These are phyloP conservation scores for Daldinia sp. DNA, from an alignment of 2,329 filamentous ascomycete genomes.

Conservation along the genomic window DNA sequence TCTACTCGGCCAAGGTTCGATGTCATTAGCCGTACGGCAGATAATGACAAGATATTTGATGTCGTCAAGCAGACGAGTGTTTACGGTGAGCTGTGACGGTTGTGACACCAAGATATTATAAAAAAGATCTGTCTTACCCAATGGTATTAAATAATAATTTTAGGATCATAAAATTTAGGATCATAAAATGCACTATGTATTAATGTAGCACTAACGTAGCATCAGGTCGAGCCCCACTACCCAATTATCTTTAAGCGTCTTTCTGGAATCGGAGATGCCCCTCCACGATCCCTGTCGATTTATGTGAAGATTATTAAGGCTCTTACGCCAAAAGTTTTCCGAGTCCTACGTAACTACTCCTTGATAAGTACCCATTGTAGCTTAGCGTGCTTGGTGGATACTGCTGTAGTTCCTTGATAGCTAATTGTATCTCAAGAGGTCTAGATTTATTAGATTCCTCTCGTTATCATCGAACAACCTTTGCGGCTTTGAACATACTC, in stretches of 20 bases:
- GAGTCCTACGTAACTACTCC: conserved; percentile 25
- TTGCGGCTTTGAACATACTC: conserved; percentile 6
- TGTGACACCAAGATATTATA: conserved; percentile 31
- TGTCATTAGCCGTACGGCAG: conserved; percentile 20
- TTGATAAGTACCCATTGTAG: conserved; percentile 24
- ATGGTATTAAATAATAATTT: conserved; percentile 12
- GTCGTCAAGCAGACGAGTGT: neutral
- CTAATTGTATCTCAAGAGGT: conserved; percentile 21
- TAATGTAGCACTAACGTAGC: neutral
- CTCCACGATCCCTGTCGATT: conserved; percentile 31
- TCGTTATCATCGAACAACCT: conserved; percentile 33
- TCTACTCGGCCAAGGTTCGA: neutral
- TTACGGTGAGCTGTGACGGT: conserved; percentile 1
- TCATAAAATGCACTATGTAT: neutral
- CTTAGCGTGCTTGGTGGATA: conserved; percentile 13
- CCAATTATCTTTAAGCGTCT: conserved; percentile 27
- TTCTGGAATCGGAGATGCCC: conserved; percentile 35
- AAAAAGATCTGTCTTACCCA: conserved; percentile 18
- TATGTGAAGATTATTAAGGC: conserved; percentile 5
- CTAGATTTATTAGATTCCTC: conserved; percentile 31
- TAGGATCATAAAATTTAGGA: conserved; percentile 1
- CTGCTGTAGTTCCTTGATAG: conserved; percentile 20
- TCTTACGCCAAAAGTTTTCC: conserved; percentile 23
- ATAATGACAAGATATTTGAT: conserved; percentile 8
- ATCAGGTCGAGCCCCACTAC: conserved; percentile 13